phyloP scores from a whole-genome alignment of 257 asterid genomes.

The Lithospermum erythrorhizon region DNA sequence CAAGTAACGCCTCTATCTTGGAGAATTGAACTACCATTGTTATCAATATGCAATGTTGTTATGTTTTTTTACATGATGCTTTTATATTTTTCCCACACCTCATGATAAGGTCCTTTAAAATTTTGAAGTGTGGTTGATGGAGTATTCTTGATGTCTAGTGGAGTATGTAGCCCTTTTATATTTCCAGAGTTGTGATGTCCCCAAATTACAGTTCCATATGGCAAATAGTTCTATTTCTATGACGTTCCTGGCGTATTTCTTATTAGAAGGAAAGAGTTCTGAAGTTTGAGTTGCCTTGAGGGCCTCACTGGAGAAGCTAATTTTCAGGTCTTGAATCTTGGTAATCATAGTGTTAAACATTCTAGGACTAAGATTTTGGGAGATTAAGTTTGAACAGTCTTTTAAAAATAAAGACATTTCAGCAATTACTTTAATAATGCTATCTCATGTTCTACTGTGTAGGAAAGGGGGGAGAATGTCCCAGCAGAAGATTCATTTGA shows the following conservation, averaged over 20 bases:
- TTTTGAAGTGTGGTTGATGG: background rate
- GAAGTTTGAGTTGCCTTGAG: background rate
- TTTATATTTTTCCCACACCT: background rate
- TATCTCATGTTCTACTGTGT: constrained; percentile 20
- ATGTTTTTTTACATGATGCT: background rate
- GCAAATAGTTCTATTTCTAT: no score
- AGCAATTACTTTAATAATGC: background rate
- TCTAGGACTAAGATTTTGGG: no score
- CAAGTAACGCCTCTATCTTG: no score
- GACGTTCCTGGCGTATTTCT: background rate
- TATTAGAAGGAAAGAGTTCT: background rate
- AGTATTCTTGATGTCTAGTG: background rate
- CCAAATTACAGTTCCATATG: background rate
- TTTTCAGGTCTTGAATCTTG: background rate
- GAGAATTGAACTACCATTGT: no score
- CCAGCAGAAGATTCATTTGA: constrained; percentile 94
- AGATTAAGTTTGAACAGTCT: background rate
- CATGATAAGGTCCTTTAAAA: background rate
- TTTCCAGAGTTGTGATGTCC: background rate
- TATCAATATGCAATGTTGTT: no score
- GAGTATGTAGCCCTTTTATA: background rate
- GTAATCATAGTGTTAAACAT: background rate
- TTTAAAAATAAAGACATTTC: background rate
- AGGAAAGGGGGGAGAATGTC: constrained; percentile 96
- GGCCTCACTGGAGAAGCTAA: background rate